Conservation (phyloP, 2,329 filamentous ascomycete genomes). For the Calonectria honghensis region DNA sequence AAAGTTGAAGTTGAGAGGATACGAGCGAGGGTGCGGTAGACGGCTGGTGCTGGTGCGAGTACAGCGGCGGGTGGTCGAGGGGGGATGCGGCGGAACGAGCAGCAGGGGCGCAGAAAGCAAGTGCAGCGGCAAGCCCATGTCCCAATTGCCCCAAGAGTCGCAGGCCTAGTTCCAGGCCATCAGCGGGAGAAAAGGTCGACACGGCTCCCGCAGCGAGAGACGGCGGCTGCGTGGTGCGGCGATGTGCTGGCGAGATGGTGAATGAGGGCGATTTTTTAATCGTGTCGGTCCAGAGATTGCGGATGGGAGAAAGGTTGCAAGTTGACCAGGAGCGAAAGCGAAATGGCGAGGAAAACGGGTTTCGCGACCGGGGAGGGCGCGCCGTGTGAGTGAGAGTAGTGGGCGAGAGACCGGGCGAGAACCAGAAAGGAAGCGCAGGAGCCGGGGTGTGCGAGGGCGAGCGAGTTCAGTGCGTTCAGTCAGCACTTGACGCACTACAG, state of each 20-base stretch:
- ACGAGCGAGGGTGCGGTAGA: conserved; percentile 2
- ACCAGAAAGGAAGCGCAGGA: conserved; percentile 35
- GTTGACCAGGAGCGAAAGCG: conserved; percentile 46
- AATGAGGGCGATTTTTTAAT: conserved; percentile 26
- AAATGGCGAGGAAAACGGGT: conserved; percentile 49
- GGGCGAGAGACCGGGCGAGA: conserved; percentile 41
- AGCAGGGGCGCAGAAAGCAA: conserved; percentile 57
- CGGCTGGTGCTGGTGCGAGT: conserved; percentile 18
- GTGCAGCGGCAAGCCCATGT: conserved; percentile 61
- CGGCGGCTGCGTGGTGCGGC: conserved; percentile 17
- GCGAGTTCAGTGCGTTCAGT: conserved; percentile 26
- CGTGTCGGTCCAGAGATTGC: conserved; percentile 23
- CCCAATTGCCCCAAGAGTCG: conserved; percentile 62
- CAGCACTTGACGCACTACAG: conserved; percentile 31
- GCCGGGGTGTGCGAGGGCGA: conserved; percentile 26
- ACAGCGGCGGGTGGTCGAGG: conserved; percentile 43
- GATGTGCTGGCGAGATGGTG: conserved; percentile 31
- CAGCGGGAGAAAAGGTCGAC: conserved; percentile 53
- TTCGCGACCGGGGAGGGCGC: conserved; percentile 49
- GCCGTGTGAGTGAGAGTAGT: conserved; percentile 38
- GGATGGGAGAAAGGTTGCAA: conserved; percentile 33
- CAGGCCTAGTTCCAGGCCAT: conserved; percentile 59
- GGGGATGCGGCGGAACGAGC: conserved; percentile 51
- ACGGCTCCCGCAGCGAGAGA: conserved; percentile 42
- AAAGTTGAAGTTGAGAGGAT: conserved; percentile 23